Percentiles rank a stretch among this genome's conserved stretches.
These are phyloP conservation scores for Striga hermonthica DNA, from an alignment of 305 asterid genomes.

Conservation along the genomic window DNA sequence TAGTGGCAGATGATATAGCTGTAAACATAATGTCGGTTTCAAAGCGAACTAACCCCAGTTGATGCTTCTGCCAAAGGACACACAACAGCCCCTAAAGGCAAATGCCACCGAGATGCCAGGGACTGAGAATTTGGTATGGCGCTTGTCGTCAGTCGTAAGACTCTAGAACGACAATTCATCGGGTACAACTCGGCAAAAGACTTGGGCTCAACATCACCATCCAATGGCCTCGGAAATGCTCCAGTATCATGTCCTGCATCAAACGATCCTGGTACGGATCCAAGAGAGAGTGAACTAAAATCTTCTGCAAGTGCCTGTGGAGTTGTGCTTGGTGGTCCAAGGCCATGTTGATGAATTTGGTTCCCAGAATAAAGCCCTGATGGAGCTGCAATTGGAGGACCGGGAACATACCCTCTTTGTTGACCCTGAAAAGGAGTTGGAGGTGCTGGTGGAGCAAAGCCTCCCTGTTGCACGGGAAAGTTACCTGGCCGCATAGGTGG, in stretches of 20 bases:
- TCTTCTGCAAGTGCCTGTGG: slow-evolving; percentile 71
- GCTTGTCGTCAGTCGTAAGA: slow-evolving; percentile 68
- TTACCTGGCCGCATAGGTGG: slow-evolving; percentile 35
- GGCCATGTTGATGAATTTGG: slow-evolving; percentile 52
- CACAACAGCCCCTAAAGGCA: slow-evolving; percentile 89
- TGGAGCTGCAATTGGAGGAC: slow-evolving; percentile 44
- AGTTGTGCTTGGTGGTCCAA: slow-evolving; percentile 54
- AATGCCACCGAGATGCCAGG: slow-evolving; percentile 86
- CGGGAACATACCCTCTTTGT: slow-evolving; percentile 53
- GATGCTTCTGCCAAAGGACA: slow-evolving; percentile 85
- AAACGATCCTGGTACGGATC: slow-evolving; percentile 77
- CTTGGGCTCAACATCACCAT: slow-evolving; percentile 62
- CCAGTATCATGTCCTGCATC: slow-evolving; percentile 67
- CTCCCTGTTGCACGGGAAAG: too few relatives aligned
- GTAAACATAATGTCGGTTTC: slow-evolving; percentile 22
- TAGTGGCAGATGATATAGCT: slow-evolving; percentile 19
- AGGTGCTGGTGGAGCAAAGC: slow-evolving; percentile 43
- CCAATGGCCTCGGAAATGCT: slow-evolving; percentile 82
- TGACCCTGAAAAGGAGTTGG: slow-evolving; percentile 49
- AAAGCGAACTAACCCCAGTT: slow-evolving; percentile 58
- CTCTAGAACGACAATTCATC: slow-evolving; percentile 68
- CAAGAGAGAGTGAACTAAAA: slow-evolving; percentile 77
- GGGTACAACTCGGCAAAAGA: slow-evolving; percentile 59
- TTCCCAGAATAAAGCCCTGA: slow-evolving; percentile 37
- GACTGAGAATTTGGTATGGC: slow-evolving; percentile 86